Evolutionary conservation across 1,284 basidiomycete species (phyloP).

Genomic region (Ceratobasidium sp.): DNA sequence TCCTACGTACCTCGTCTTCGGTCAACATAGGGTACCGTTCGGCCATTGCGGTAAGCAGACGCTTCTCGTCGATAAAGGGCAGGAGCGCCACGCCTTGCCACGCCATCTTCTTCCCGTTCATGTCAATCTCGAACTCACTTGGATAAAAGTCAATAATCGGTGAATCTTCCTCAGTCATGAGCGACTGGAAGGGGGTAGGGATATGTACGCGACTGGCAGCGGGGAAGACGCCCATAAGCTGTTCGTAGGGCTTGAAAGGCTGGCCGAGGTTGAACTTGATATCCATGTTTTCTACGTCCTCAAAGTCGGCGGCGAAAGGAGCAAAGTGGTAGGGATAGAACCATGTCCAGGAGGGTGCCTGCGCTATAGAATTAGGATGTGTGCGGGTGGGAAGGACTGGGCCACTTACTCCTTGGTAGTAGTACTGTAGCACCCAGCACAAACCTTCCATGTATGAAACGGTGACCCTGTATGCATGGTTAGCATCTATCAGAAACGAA

Average conservation of each 20-base stretch:
- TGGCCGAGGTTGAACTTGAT: conserved; percentile 82
- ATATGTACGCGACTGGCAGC: conserved; percentile 92
- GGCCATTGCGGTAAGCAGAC: conserved; percentile 86
- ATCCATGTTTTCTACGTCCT: conserved; percentile 80
- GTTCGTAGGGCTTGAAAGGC: conserved; percentile 97
- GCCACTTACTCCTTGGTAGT: conserved; percentile 91
- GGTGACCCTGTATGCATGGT: conserved; percentile 68
- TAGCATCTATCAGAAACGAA: not conserved
- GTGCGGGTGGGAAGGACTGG: not conserved
- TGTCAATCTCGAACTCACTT: conserved; percentile 91
- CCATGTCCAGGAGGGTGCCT: conserved; percentile 99
- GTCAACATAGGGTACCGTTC: conserved; percentile 76
- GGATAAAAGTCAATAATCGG: conserved; percentile 99
- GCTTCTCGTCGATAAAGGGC: conserved; percentile 93
- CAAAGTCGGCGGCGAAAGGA: conserved; percentile 96
- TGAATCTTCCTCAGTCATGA: conserved; percentile 90
- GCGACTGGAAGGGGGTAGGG: conserved; percentile 82
- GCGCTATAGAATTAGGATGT: conserved; percentile 23
- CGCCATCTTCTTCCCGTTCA: conserved; percentile 99
- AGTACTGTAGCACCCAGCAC: conserved; percentile 96
- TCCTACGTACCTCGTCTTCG: conserved; percentile 85
- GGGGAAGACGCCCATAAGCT: conserved; percentile 98
- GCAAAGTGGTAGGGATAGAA: conserved; percentile 99
- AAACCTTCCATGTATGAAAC: conserved; percentile 92
- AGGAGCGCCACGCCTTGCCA: conserved; percentile 99